Evolutionary conservation across 176 grass and related monocot genomes (phyloP), one percentile per base, ranked within the genome.

Genomic region (Eremochloa ophiuroides): DNA sequence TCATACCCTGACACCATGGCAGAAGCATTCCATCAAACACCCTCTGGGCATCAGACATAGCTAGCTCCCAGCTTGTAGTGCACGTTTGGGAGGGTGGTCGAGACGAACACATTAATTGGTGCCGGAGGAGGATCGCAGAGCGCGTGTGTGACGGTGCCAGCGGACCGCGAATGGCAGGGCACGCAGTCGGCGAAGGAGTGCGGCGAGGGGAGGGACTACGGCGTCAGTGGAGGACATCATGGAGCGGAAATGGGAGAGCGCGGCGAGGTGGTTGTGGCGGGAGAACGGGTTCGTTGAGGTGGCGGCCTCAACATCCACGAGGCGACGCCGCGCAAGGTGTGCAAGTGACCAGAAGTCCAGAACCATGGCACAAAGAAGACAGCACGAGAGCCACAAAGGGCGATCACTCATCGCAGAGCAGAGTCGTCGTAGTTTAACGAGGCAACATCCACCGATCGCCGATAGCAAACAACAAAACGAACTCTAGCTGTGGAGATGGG

Each of bases 251-350:
- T 80, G 85, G 12, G 68, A 43, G 67, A 89, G 60, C 22, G 84
- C 89, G 42, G 63, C 23, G 42, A 68, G 28, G 1, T 89, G 76
- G 4, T 58, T 37, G 65, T 75, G 44, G 33, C 84, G 79, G 25
- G 93, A 87, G 74, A 86, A 75, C 20, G 85, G 73, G n/a, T n/a
- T n/a, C n/a, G 42, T 95, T 92, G 87, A 95, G 84, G 74, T 92
- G 87, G 82, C 78, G 90, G 40, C 92, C n/a, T n/a, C n/a, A n/a
- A n/a, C n/a, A n/a, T 92, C 89, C 87, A 92, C 1, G 90, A 95
- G 74, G 91, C 87, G 31, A 75, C 82, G 74, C 90, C 93, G 13
- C 75, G 75, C 63, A 16, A 10, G 25, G 26, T n/a, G n/a, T 33
- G 33, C 33, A 33, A 33, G 33, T 33, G 4, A 33, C 33, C 33